Evolutionary conservation across 2,329 filamentous ascomycete genomes (phyloP), one percentile per base, ranked within the genome.

Genomic region (Ceratocystis cacaofunesta): DNA sequence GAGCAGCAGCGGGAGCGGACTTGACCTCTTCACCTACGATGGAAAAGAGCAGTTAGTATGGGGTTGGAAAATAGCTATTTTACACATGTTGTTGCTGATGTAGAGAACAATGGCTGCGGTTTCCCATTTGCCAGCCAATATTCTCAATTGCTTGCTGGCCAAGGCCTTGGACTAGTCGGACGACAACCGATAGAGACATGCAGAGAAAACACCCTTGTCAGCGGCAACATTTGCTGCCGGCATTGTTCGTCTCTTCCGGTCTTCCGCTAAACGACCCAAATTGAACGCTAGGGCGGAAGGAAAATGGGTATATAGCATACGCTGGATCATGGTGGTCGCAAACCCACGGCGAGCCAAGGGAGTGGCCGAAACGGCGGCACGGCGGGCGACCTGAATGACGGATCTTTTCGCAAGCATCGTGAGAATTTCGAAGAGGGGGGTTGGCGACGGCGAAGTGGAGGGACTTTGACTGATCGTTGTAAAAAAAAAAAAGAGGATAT

Each of bases 341-440:
- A 87, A 84, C 76, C 77, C 79, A 75, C 84, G 83, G 72, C 79
- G 79, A 73, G 80, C 75, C 69, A 77, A 76, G 70, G 83, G 81
- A 65, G 72, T 62, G 66, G 76, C 72, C 68, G 79, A 79, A 68
- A 79, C 83, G 68, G 73, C 75, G 70, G 63, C 67, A 69, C 84
- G 82, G 75, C 84, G 84, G 72, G 82, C 83, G 73, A 78, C 82
- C 71, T 80, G 77, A 70, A 83, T 73, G 74, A 80, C 83, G 73
- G 84, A 79, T 74, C 84, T 84, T 79, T 85, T 82, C 74, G 86
- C 74, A 71, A 86, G 84, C 84, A 87, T 85, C 72, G 72, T 74
- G 75, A 72, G 55, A 25, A 30, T 44, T 57, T 57, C 50, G 30
- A 55, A 62, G 61, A 57, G 60, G 55, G 52, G 28, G 15, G 17